phyloP scores from a whole-genome alignment of 768 basidiomycete species.

The Auricularia auricula-judae region DNA sequence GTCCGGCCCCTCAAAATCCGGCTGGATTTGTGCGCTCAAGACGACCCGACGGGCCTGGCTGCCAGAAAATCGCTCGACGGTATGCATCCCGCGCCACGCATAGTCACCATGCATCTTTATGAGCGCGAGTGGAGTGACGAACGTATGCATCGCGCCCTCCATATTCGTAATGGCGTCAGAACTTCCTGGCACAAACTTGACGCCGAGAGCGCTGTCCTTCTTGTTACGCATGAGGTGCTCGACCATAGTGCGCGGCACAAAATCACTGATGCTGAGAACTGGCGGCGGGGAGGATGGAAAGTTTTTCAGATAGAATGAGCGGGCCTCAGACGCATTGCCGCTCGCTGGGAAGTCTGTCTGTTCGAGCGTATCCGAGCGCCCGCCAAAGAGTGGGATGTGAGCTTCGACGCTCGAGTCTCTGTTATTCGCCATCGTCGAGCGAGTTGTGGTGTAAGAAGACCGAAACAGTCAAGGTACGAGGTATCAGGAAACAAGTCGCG shows the following conservation, averaged over 20 bases:
- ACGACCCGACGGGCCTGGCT: conserved; percentile 5
- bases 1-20: conserved; percentile 10
- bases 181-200: conserved; percentile 8
- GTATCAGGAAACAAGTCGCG: too few species aligned
- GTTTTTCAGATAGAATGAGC: not conserved
- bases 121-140: conserved; percentile 8
- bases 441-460: too few species aligned
- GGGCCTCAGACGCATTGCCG: not conserved
- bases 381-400: not conserved
- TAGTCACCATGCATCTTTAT: conserved; percentile 11
- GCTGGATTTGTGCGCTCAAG: conserved; percentile 7
- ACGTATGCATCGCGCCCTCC: conserved; percentile 11
- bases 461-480: too few species aligned
- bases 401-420: too few species aligned
- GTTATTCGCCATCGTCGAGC: too few species aligned
- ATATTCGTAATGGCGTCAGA: conserved; percentile 10
- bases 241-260: conserved; percentile 6
- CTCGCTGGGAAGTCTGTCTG: not conserved
- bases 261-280: conserved; percentile 6
- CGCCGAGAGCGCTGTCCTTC: conserved; percentile 9
- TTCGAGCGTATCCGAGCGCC: not conserved
- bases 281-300: conserved; percentile 1
- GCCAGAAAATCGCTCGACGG: not conserved
- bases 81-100: not conserved
- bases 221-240: conserved; percentile 12